Percentiles rank a stretch among this genome's conserved stretches.
Conservation (phyloP, 768 basidiomycete genomes). For the Xerocomellus chrysenteron region DNA sequence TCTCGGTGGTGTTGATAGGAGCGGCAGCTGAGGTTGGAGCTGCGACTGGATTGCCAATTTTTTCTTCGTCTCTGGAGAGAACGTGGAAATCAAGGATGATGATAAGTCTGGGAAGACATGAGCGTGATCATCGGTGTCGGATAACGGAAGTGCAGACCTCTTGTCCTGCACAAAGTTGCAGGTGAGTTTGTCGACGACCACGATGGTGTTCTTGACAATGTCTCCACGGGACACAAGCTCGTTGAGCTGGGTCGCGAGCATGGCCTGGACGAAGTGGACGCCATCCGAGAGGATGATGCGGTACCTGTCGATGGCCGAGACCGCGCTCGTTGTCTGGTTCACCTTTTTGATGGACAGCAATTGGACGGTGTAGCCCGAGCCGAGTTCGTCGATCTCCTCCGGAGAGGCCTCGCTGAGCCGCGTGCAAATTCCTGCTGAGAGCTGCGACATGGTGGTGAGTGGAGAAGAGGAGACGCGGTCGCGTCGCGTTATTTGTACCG, state of each 20-base stretch:
- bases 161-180: constrained; percentile 83
- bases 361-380: constrained; percentile 59
- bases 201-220: constrained; percentile 66
- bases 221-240: constrained; percentile 60
- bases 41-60: constrained; percentile 65
- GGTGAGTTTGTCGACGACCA: constrained; percentile 71
- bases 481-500: constrained; percentile 19
- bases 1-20: constrained; percentile 22
- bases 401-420: constrained; percentile 45
- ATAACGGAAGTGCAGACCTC: constrained; percentile 43
- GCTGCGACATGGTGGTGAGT: constrained; percentile 40
- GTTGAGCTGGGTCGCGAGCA: constrained; percentile 94
- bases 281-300: constrained; percentile 92
- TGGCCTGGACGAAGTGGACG: constrained; percentile 80
- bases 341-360: constrained; percentile 85
- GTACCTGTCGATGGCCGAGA: constrained; percentile 51
- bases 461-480: neutral
- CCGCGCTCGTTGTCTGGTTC: constrained; percentile 31
- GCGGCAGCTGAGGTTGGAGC: constrained; percentile 38
- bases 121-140: neutral
- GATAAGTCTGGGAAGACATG: constrained; percentile 55
- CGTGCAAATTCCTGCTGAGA: constrained; percentile 57
- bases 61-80: constrained; percentile 53
- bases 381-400: constrained; percentile 27
- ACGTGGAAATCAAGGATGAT: constrained; percentile 72